Base-by-base conservation (phyloP, 2,329 filamentous ascomycete species). In the Pseudogymnoascus sp. region DNA sequence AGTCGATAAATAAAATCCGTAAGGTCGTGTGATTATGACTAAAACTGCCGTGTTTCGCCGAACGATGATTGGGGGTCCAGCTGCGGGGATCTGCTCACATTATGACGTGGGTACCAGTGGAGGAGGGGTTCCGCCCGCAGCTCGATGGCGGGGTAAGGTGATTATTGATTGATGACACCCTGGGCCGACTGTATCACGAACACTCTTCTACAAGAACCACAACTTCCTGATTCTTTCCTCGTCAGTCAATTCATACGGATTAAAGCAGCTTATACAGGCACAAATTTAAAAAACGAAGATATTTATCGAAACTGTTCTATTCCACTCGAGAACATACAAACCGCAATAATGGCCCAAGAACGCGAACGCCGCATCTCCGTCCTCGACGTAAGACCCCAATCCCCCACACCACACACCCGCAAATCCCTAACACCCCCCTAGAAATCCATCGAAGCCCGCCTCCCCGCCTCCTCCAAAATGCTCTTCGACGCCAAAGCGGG, bases 401-500 rank as follows among this genome's bases (percentile, higher is more conserved):
- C 62, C 62, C 7, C 19, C 62, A 14, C 16, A 64, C 5, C 16
- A 8, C n/a, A 25, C 6, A 51, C 19, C 13, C 10, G 19, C 2
- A 57, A 34, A 60, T 41, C 16, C 13, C 36, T 28, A 51, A 60
- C 41, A 19, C 16, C 4, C 31, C 37, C 28, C 7, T 54, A 91
- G 88, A 79, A 83, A 65, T 85, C 87, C 34, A 83, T 92, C 67
- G 81, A 83, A 65, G 83, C 85, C 67, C 83, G 86, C 69, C 87
- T 96, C 45, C 90, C 92, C 2, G 75, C 81, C 21, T 87, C 90
- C 69, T 88, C 89, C 10, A 80, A 83, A 67, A 85, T 86, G 5
- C 88, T 97, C 67, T 96, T 96, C 78, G 82, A 85, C 37, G 91
- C 90, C 68, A 97, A 96, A 78, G 87, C 90, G 60, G 75, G 78